Percentiles rank a stretch among this genome's conserved stretches.
These are phyloP conservation scores for Tubosaeta sp. DNA, from an alignment of 768 basidiomycete species.

Conservation along the genomic window DNA sequence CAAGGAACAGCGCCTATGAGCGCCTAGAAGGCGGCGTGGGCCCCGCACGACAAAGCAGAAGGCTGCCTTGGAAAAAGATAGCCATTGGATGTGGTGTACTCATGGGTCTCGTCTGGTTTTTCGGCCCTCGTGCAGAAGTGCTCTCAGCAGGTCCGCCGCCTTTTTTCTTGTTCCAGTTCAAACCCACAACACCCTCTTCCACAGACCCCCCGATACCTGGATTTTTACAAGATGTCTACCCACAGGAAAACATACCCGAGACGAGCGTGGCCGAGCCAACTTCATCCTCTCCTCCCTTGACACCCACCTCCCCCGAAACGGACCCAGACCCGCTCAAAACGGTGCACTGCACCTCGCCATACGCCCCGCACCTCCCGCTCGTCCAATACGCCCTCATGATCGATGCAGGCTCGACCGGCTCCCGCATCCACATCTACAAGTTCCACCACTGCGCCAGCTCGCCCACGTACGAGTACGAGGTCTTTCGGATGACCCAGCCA, in stretches of 20 bases:
- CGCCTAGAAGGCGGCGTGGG: constrained; percentile 61
- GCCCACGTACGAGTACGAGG: constrained; percentile 87
- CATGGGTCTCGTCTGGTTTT: constrained; percentile 61
- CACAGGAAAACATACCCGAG: constrained; percentile 16
- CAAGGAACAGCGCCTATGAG: constrained; percentile 49
- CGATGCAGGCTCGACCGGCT: constrained; percentile 97
- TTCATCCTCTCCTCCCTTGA: not conserved
- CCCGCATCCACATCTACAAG: constrained; percentile 97
- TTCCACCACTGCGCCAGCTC: constrained; percentile 85
- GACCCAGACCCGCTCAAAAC: constrained; percentile 75
- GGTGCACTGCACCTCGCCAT: constrained; percentile 60
- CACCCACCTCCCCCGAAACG: constrained; percentile 58
- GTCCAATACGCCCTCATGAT: constrained; percentile 96
- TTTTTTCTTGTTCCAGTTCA: not conserved
- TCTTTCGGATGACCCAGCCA: constrained; percentile 77
- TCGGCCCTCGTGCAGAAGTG: constrained; percentile 43
- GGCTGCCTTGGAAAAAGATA: constrained; percentile 61
- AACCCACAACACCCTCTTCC: not conserved
- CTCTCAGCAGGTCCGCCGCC: constrained; percentile 18
- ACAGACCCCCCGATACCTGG: not conserved
- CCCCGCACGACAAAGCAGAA: constrained; percentile 35
- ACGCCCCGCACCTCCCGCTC: constrained; percentile 46
- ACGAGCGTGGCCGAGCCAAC: not conserved
- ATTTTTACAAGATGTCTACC: constrained; percentile 16
- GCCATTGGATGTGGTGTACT: constrained; percentile 54